phyloP scores from a whole-genome alignment of 345 rosid genomes.

The Schrenkiella parvula region DNA sequence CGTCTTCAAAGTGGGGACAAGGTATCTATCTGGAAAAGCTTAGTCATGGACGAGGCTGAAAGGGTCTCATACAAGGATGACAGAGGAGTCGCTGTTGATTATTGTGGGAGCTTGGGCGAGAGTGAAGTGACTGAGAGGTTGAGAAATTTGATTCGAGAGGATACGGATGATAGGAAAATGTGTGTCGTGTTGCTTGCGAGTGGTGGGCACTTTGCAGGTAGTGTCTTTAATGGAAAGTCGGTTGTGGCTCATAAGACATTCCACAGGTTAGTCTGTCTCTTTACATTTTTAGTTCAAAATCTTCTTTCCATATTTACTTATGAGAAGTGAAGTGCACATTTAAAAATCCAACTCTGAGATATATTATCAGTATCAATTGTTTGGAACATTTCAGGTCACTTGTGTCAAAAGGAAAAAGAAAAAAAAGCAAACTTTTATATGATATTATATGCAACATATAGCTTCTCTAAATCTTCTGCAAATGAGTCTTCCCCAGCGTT shows the following conservation, averaged over 20 bases:
- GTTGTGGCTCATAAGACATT: slow-evolving; percentile 86
- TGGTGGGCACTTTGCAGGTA: slow-evolving; percentile 93
- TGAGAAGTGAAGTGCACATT: background rate
- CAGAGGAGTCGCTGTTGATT: slow-evolving; percentile 16
- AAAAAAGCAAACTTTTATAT: no score
- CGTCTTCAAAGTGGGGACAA: slow-evolving; percentile 64
- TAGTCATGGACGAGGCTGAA: slow-evolving; percentile 62
- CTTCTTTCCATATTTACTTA: background rate
- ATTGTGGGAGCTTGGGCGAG: slow-evolving; percentile 34
- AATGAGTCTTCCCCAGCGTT: background rate
- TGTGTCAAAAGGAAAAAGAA: background rate
- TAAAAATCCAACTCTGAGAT: background rate
- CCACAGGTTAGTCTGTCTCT: slow-evolving; percentile 57
- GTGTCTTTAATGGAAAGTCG: slow-evolving; percentile 65
- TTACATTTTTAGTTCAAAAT: background rate
- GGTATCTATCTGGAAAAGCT: slow-evolving; percentile 73
- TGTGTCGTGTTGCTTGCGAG: slow-evolving; percentile 77
- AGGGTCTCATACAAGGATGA: slow-evolving; percentile 42
- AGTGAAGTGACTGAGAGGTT: slow-evolving; percentile 60
- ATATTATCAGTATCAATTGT: background rate
- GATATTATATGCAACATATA: background rate
- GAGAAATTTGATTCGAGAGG: slow-evolving; percentile 41
- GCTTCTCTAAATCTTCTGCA: background rate
- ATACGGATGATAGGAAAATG: slow-evolving; percentile 41
- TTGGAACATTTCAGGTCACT: background rate